Evolutionary conservation across 1,139 yeast genomes (phyloP).

Genomic region (Zhuliangozyma blackwelliae): DNA sequence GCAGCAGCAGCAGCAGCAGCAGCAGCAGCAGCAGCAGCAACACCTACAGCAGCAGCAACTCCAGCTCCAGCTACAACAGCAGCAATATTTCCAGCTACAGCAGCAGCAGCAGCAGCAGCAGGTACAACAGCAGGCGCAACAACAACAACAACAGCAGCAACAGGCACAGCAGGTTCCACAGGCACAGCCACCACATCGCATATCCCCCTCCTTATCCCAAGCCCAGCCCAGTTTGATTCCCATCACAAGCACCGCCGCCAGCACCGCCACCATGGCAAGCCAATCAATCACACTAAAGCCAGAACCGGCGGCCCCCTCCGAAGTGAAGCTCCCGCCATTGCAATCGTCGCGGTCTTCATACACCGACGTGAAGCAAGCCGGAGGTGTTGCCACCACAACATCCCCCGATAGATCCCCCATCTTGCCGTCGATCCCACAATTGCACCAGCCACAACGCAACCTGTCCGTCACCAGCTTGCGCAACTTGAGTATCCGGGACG

Average conservation of each 20-base stretch:
- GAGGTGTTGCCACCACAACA: not conserved
- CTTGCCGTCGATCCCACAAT: constrained; percentile 8
- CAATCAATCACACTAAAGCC: constrained; percentile 9
- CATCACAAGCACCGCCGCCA: constrained; percentile 12
- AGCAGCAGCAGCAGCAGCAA: too few species aligned
- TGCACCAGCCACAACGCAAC: constrained; percentile 2
- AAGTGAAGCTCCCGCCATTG: constrained; percentile 3
- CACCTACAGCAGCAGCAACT: too few species aligned
- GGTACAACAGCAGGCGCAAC: not conserved
- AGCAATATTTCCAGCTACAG: too few species aligned
- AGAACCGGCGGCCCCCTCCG: constrained; percentile 3
- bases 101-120: too few species aligned
- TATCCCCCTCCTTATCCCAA: too few species aligned
- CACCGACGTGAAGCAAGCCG: constrained; percentile 6
- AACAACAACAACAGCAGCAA: constrained; percentile 2
- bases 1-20: too few species aligned
- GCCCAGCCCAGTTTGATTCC: constrained; percentile 11
- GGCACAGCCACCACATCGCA: too few species aligned
- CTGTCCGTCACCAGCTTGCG: constrained; percentile 5
- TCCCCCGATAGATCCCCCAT: constrained; percentile 9
- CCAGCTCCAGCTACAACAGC: too few species aligned
- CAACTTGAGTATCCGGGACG: constrained; percentile 5
- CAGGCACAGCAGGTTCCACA: constrained; percentile 1
- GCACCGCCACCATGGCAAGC: constrained; percentile 11
- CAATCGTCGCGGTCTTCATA: constrained; percentile 7